Evolutionary conservation across 1,139 yeast species (phyloP).

Genomic region (Debaryomyces singareniensis): DNA sequence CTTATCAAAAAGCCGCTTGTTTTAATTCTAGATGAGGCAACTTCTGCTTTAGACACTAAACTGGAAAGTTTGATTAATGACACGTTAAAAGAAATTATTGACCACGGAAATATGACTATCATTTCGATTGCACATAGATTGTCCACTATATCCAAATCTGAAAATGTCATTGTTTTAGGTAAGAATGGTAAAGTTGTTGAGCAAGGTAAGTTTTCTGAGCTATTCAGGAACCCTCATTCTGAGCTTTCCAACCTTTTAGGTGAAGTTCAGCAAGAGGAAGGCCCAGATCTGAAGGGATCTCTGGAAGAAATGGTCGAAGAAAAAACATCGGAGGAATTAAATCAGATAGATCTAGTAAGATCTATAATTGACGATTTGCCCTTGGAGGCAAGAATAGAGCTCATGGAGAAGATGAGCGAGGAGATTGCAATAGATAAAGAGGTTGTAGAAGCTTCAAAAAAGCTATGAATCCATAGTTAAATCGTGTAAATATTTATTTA

Average conservation of each 20-base stretch:
- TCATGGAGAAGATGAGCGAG: conserved; percentile 22
- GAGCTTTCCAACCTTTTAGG: conserved; percentile 41
- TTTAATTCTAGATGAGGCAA: conserved; percentile 69
- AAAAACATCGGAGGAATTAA: conserved; percentile 13
- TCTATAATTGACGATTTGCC: conserved; percentile 36
- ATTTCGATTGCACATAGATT: conserved; percentile 90
- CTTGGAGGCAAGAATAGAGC: conserved; percentile 23
- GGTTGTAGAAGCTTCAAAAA: too few species aligned
- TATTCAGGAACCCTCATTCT: conserved; percentile 36
- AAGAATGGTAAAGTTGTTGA: conserved; percentile 39
- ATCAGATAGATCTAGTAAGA: conserved; percentile 21
- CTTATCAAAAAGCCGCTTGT: conserved; percentile 58
- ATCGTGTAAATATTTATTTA: too few species aligned
- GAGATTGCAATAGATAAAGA: conserved; percentile 18
- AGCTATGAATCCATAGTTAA: too few species aligned
- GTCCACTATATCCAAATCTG: conserved; percentile 60
- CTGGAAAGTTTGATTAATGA: conserved; percentile 64
- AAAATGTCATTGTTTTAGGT: conserved; percentile 51
- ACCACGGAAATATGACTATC: conserved; percentile 66
- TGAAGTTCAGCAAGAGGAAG: conserved; percentile 25
- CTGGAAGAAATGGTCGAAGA: conserved; percentile 2
- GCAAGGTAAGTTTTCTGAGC: conserved; percentile 35
- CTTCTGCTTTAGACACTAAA: conserved; percentile 72
- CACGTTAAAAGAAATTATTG: conserved; percentile 46
- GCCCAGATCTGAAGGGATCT: conserved; percentile 8